Percentiles rank a stretch among this genome's conserved stretches.
Conservation (phyloP, 1,284 basidiomycete genomes). For the Apiotrichum siamense region DNA sequence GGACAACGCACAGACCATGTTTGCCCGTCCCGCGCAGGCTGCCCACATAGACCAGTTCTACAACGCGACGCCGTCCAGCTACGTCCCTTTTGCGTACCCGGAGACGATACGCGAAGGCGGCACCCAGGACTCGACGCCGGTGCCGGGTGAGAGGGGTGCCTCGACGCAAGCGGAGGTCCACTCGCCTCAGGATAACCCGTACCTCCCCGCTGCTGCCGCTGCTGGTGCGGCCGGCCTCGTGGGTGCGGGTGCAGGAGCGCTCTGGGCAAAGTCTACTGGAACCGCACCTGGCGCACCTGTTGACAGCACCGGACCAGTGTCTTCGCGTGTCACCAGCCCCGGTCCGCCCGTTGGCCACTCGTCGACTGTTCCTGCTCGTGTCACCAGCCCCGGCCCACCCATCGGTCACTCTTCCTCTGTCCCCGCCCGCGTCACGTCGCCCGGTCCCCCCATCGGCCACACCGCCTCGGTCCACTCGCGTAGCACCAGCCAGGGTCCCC, state of each 20-base stretch:
- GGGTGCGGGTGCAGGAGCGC: not conserved
- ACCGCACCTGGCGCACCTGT: not conserved
- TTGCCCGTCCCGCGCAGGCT: not conserved
- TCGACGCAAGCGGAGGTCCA: not conserved
- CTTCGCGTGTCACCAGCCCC: not conserved
- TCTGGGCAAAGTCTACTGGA: conserved; percentile 8
- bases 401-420: not conserved
- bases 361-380: not conserved
- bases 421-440: not conserved
- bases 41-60: not conserved
- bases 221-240: not conserved
- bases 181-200: not conserved
- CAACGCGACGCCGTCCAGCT: not conserved
- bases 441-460: not conserved
- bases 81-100: conserved; percentile 1
- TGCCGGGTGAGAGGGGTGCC: not conserved
- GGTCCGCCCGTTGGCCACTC: not conserved
- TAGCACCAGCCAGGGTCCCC: not conserved
- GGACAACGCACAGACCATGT: not conserved
- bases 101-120: not conserved
- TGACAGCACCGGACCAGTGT: not conserved
- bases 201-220: not conserved
- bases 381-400: not conserved
- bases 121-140: not conserved
- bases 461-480: not conserved